Percentiles rank a stretch among this genome's conserved stretches.
These are phyloP conservation scores for Powellomyces hirtus DNA, from an alignment of 192 early-diverging fungal genomes.

Conservation along the genomic window DNA sequence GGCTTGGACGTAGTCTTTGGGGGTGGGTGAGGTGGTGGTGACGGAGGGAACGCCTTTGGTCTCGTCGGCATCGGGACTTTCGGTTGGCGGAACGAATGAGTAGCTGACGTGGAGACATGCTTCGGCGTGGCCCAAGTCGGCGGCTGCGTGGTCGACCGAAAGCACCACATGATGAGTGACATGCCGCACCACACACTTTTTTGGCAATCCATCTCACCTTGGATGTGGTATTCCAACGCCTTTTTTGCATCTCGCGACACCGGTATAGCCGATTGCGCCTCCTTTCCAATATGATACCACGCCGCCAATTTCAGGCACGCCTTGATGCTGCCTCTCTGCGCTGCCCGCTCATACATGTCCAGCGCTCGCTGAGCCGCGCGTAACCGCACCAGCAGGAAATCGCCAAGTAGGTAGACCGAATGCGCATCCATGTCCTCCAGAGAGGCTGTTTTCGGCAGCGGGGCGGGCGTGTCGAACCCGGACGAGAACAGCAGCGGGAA, in stretches of 20 bases:
- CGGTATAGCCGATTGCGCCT: constrained; percentile 34
- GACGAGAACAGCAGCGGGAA: constrained; percentile 23
- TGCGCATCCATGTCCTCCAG: constrained; percentile 42
- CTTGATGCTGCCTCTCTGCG: constrained; percentile 32
- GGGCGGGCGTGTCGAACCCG: constrained; percentile 6
- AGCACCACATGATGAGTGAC: too few relatives aligned
- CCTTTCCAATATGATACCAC: constrained; percentile 45
- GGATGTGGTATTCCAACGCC: constrained; percentile 34
- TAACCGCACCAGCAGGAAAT: constrained; percentile 5
- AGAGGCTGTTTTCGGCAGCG: constrained; percentile 13
- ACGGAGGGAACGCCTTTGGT: background rate
- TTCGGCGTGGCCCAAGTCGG: constrained; percentile 38
- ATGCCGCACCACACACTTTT: too few relatives aligned
- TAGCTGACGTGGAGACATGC: constrained; percentile 43
- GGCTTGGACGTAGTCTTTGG: background rate
- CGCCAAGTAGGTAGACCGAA: constrained; percentile 36
- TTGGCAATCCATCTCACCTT: background rate
- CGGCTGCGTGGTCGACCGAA: constrained; percentile 28
- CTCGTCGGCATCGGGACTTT: background rate
- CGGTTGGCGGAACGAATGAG: constrained; percentile 25
- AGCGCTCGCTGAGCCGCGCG: constrained; percentile 18
- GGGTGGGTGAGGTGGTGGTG: background rate
- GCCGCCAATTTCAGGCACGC: constrained; percentile 47
- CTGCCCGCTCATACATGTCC: constrained; percentile 28
- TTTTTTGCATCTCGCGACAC: constrained; percentile 20